Evolutionary conservation across 495 filamentous ascomycete genomes (phyloP).

Genomic region (Xylaria scruposa): DNA sequence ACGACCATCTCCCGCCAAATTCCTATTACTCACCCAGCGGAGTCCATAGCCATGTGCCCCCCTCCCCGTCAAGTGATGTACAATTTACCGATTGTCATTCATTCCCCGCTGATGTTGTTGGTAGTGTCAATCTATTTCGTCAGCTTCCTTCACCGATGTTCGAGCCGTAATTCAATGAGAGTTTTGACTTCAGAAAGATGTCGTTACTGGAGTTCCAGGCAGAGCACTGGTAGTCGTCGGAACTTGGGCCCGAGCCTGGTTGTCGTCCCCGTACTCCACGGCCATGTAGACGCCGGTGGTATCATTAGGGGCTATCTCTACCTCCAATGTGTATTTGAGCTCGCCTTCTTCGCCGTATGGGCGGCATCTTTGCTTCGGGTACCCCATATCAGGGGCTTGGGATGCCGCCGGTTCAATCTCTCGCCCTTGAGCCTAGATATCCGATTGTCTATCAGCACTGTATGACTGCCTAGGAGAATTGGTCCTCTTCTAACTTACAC

Average conservation of each 20-base stretch:
- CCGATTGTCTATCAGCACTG: slow-evolving; percentile 23
- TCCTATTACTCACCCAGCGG: not conserved
- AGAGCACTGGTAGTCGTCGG: slow-evolving; percentile 47
- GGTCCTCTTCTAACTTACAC: slow-evolving; percentile 51
- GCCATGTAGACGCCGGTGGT: slow-evolving; percentile 42
- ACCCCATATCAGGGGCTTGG: slow-evolving; percentile 36
- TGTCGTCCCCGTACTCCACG: slow-evolving; percentile 37
- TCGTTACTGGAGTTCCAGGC: slow-evolving; percentile 37
- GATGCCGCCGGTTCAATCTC: slow-evolving; percentile 45
- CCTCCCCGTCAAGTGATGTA: not conserved
- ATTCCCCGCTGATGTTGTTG: not conserved
- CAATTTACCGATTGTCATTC: slow-evolving; percentile 9
- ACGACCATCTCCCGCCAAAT: not conserved
- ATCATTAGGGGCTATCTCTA: slow-evolving; percentile 39
- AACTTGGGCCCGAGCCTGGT: slow-evolving; percentile 34
- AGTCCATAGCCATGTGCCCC: not conserved
- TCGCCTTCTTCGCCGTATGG: slow-evolving; percentile 52
- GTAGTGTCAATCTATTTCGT: slow-evolving; percentile 10
- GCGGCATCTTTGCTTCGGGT: slow-evolving; percentile 46
- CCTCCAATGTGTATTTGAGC: slow-evolving; percentile 52
- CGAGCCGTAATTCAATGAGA: not conserved
- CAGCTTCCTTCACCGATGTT: slow-evolving; percentile 14
- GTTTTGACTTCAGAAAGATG: slow-evolving; percentile 28
- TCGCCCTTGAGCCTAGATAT: slow-evolving; percentile 53
- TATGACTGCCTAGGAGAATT: not conserved